Conservation (phyloP, 2,329 filamentous ascomycete genomes). For the Colletotrichum sp. region DNA sequence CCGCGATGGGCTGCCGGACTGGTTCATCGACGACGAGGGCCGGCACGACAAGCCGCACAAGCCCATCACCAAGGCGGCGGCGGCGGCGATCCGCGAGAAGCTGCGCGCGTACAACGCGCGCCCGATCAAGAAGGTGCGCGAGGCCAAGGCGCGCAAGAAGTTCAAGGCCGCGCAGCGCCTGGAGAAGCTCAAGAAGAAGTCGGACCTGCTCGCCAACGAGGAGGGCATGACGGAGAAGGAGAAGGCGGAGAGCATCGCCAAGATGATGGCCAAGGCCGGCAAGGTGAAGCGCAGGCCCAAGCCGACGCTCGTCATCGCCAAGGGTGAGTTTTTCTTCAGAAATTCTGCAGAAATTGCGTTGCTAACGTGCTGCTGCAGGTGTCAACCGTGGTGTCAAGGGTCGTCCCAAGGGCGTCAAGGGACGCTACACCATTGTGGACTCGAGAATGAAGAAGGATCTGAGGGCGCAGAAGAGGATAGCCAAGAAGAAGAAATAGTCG, state of each 20-base stretch:
- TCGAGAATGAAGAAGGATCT: conserved; percentile 96
- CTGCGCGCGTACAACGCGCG: conserved; percentile 89
- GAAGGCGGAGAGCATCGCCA: conserved; percentile 84
- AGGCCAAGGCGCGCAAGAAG: conserved; percentile 97
- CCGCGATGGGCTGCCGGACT: conserved; percentile 89
- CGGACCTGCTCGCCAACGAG: conserved; percentile 85
- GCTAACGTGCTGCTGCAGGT: conserved; percentile 9
- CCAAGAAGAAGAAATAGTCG: conserved; percentile 70
- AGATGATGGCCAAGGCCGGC: conserved; percentile 79
- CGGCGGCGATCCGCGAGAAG: conserved; percentile 93
- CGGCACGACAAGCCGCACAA: conserved; percentile 84
- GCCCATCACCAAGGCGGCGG: conserved; percentile 91
- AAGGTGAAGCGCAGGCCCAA: conserved; percentile 87
- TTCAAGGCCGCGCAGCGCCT: conserved; percentile 88
- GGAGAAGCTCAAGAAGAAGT: conserved; percentile 97
- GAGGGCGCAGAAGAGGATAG: conserved; percentile 78
- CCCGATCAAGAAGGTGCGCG: conserved; percentile 98
- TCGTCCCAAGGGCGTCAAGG: conserved; percentile 89
- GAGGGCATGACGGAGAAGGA: conserved; percentile 96
- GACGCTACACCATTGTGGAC: conserved; percentile 97
- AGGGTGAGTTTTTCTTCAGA: conserved; percentile 51
- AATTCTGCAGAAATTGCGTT: neutral
- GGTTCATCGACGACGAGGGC: conserved; percentile 94
- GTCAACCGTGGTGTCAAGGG: conserved; percentile 84
- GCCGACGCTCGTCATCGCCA: conserved; percentile 88